A percentile compares a stretch with the other conserved stretches of the same genome.
These are phyloP conservation scores for Novymonas esmeraldas DNA, from an alignment of 208 protist genomes.

Conservation along the genomic window DNA sequence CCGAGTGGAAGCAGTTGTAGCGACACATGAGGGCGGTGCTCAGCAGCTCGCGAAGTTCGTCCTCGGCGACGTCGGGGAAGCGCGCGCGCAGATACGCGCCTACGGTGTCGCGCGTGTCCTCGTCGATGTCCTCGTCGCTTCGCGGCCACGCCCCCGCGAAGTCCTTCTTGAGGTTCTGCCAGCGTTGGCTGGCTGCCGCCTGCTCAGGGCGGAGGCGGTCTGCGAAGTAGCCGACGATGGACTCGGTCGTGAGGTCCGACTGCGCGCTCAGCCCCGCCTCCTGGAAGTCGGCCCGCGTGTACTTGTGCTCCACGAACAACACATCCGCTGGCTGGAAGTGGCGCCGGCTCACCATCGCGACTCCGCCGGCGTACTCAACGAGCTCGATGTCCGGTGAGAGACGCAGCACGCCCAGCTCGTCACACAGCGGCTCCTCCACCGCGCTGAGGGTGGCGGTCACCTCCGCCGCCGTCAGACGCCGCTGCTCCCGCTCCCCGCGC, in stretches of 20 bases:
- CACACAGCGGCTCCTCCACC: slow-evolving; percentile 48
- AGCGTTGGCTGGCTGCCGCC: slow-evolving; percentile 34
- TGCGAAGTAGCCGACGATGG: slow-evolving; percentile 72
- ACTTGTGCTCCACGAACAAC: slow-evolving; percentile 76
- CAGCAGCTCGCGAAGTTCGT: slow-evolving; percentile 68
- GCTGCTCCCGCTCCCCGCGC: slow-evolving; percentile 24
- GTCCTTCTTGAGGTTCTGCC: slow-evolving; percentile 58
- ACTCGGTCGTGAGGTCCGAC: slow-evolving; percentile 49
- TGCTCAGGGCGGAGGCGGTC: slow-evolving; percentile 58
- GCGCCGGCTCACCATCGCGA: slow-evolving; percentile 72
- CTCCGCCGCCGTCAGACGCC: slow-evolving; percentile 29
- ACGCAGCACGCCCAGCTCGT: slow-evolving; percentile 52
- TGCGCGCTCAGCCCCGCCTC: slow-evolving; percentile 42
- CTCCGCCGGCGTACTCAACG: slow-evolving; percentile 67
- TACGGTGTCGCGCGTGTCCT: slow-evolving; percentile 48
- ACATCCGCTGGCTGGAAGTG: slow-evolving; percentile 68
- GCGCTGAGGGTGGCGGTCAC: slow-evolving; percentile 20
- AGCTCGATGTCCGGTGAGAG: slow-evolving; percentile 74
- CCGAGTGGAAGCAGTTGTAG: slow-evolving; percentile 89
- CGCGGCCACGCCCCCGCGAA: slow-evolving; percentile 85
- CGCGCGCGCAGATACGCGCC: slow-evolving; percentile 29
- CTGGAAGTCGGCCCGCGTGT: slow-evolving; percentile 51
- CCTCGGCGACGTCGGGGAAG: slow-evolving; percentile 48
- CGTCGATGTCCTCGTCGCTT: slow-evolving; percentile 51
- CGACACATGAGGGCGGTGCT: slow-evolving; percentile 75